phyloP scores from a whole-genome alignment of 1,139 yeast genomes.

The Nakaseomyces uthaithaninus region DNA sequence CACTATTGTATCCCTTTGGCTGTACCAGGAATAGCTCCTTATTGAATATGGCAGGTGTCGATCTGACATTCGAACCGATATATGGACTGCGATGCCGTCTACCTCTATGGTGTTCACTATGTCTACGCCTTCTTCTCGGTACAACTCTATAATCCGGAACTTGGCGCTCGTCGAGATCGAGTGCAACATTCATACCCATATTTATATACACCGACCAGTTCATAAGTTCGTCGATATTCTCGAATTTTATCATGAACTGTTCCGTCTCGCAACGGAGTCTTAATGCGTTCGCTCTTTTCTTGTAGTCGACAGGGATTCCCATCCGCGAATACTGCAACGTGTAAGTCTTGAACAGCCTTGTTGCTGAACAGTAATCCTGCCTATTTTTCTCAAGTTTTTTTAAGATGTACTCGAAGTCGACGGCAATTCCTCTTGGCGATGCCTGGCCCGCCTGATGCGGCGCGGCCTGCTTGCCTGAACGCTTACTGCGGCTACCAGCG shows the following conservation, averaged over 20 bases:
- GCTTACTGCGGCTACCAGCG: not conserved
- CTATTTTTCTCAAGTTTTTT: slow-evolving; percentile 29
- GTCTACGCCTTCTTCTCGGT: slow-evolving; percentile 49
- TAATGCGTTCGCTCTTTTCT: slow-evolving; percentile 38
- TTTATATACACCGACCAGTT: slow-evolving; percentile 56
- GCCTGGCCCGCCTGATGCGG: not conserved
- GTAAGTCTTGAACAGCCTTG: slow-evolving; percentile 44
- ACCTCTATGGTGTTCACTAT: slow-evolving; percentile 8
- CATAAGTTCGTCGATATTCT: slow-evolving; percentile 48
- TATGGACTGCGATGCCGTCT: slow-evolving; percentile 1
- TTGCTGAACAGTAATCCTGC: slow-evolving; percentile 29
- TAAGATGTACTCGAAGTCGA: slow-evolving; percentile 26
- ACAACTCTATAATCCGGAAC: slow-evolving; percentile 65
- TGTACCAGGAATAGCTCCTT: slow-evolving; percentile 1
- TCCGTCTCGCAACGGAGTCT: slow-evolving; percentile 61
- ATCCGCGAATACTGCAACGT: slow-evolving; percentile 61
- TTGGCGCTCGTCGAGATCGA: slow-evolving; percentile 52
- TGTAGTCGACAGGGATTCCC: slow-evolving; percentile 63
- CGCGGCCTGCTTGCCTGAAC: not conserved
- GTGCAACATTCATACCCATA: slow-evolving; percentile 55
- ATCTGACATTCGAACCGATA: not conserved
- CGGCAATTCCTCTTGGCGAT: slow-evolving; percentile 16
- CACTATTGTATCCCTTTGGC: not conserved
- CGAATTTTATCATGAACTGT: slow-evolving; percentile 53
- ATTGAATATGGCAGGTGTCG: not conserved